phyloP scores from a whole-genome alignment of 768 basidiomycete genomes.

The Phylloporus sp. region DNA sequence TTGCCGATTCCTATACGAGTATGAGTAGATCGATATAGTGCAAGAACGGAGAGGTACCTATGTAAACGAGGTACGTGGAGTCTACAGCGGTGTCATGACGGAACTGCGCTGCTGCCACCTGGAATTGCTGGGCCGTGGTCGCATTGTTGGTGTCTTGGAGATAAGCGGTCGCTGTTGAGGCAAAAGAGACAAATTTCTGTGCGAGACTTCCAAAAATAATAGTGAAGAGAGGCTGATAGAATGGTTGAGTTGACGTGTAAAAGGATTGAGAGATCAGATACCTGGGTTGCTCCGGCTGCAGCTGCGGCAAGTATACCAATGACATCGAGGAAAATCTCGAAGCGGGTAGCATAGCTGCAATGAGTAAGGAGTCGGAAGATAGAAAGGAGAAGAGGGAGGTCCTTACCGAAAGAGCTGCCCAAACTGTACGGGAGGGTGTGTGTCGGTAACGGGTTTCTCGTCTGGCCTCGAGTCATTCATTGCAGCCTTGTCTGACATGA shows the following conservation, averaged over 20 bases:
- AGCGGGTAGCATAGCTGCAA: slow-evolving; percentile 63
- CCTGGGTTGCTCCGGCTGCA: slow-evolving; percentile 80
- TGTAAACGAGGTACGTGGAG: slow-evolving; percentile 60
- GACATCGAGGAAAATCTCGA: slow-evolving; percentile 61
- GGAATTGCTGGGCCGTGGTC: slow-evolving; percentile 29
- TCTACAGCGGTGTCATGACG: slow-evolving; percentile 47
- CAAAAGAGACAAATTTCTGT: slow-evolving; percentile 64
- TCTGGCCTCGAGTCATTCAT: too few species aligned
- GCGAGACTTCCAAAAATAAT: slow-evolving; percentile 83
- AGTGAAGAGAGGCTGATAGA: slow-evolving; percentile 64
- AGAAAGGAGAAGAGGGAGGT: too few species aligned
- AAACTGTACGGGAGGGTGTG: slow-evolving; percentile 36
- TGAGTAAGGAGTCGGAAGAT: slow-evolving; percentile 1
- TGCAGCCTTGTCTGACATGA: too few species aligned
- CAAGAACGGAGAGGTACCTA: slow-evolving; percentile 44
- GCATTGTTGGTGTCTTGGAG: slow-evolving; percentile 25
- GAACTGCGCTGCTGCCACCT: slow-evolving; percentile 41
- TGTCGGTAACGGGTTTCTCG: neutral
- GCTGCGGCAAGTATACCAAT: slow-evolving; percentile 71
- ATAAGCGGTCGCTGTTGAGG: slow-evolving; percentile 9
- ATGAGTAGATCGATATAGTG: neutral
- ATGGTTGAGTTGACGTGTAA: neutral
- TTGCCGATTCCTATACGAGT: slow-evolving; percentile 57
- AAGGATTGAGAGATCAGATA: slow-evolving; percentile 22
- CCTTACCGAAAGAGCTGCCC: slow-evolving; percentile 45